These are phyloP conservation scores for Aechmea fasciata DNA, from an alignment of 176 grass and related monocot genomes.

Conservation along the genomic window DNA sequence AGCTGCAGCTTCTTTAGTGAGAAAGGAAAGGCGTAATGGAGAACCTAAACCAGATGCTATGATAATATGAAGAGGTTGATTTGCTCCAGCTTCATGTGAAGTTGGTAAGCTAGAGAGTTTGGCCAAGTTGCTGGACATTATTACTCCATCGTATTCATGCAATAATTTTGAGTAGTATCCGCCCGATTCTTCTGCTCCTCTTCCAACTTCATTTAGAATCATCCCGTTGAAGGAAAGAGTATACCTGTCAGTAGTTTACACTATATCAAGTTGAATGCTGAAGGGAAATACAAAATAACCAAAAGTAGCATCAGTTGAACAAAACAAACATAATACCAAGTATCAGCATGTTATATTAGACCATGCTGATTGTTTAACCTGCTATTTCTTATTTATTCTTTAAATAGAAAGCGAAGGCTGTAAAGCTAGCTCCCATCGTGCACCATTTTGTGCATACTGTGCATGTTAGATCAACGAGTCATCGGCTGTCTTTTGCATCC, in stretches of 20 bases:
- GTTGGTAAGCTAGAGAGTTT: constrained; percentile 33
- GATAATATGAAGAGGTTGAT: constrained; percentile 69
- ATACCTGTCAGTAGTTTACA: constrained; percentile 28
- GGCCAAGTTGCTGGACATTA: constrained; percentile 59
- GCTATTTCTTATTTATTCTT: not conserved
- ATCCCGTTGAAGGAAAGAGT: constrained; percentile 58
- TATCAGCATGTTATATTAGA: too few species aligned
- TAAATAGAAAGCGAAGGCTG: too few species aligned
- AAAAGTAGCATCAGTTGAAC: too few species aligned
- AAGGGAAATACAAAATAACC: not conserved
- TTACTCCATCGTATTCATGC: constrained; percentile 74
- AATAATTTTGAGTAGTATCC: constrained; percentile 72
- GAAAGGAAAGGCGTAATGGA: constrained; percentile 35
- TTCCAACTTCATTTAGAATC: constrained; percentile 42
- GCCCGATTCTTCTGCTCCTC: constrained; percentile 34
- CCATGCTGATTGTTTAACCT: too few species aligned
- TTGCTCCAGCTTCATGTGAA: constrained; percentile 48
- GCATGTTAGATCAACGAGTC: too few species aligned
- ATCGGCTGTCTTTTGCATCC: too few species aligned
- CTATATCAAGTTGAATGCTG: constrained; percentile 11
- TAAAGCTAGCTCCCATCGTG: too few species aligned
- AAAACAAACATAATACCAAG: too few species aligned
- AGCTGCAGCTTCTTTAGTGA: constrained; percentile 24
- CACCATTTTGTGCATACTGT: too few species aligned
- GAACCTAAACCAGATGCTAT: constrained; percentile 30